Base-by-base conservation (phyloP, 208 protist genomes). In the Trypanosoma grayi region DNA sequence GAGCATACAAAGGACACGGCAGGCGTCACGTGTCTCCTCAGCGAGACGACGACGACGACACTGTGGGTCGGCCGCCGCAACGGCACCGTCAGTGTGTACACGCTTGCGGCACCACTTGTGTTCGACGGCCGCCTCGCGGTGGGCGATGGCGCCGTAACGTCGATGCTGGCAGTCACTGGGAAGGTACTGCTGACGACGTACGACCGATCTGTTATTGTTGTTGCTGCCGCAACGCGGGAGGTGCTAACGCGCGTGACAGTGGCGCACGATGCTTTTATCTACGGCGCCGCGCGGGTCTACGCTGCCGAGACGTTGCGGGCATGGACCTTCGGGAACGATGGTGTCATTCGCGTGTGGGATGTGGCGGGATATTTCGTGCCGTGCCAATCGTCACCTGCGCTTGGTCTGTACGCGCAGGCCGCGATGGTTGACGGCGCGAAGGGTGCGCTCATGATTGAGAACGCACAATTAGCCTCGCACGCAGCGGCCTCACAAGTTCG, bases 301-400 rank as follows among this genome's bases (percentile, higher is more conserved):
- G 69, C 64, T 7, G 69, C 59, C 14, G 84, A 91, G 54, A 73
- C 57, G 43, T 77, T 75, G 9, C 67, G 76, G 44, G 59, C 86
- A 18, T 94, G 87, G 87, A 85, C 70, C 13, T 37, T 89, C 16
- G 76, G 77, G 30, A 87, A 85, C 55, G 77, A 89, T 52, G 56
- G 46, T 10, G 36, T 25, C 0, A 51, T 76, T 51, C 66, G 54
- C 16, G 74, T 79, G 14, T 93, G 82, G 79, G 43, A 57, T n/a
- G 57, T 81, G 13, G 33, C 61, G 1, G 86, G 86, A 4, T 45
- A 65, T 44, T 66, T 56, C 25, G 62, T 79, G 16, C 75, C 79
- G 13, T 70, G 55, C 16, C 57, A 73, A 30, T 56, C 57, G 5
- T 39, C 68, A 11, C 69, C 79, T 0, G 18, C 25, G 1, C 46